Conservation (phyloP, 441 rosid species). For the Cnidoscolus chayamansa region DNA sequence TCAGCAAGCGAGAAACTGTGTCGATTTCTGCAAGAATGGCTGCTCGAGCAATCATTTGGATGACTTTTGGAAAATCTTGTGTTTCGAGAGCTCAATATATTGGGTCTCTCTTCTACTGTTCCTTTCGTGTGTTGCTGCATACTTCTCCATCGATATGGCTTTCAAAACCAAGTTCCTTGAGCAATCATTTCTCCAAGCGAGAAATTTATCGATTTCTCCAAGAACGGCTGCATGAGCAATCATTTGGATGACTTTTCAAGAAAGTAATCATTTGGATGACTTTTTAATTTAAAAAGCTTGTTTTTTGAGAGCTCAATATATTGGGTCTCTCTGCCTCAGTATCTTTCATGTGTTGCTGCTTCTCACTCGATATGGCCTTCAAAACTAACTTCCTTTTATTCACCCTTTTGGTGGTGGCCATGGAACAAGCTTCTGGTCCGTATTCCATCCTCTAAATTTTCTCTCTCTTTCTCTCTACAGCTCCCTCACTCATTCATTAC, state of each 20-base stretch:
- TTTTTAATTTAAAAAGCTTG: not conserved
- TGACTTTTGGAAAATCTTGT: no score
- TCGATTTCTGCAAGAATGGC: no score
- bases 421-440: constrained; percentile 37
- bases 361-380: constrained; percentile 20
- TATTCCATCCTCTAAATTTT: not conserved
- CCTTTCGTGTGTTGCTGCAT: no score
- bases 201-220: constrained; percentile 28
- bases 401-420: constrained; percentile 30
- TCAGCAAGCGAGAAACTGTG: not conserved
- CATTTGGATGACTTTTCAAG: not conserved
- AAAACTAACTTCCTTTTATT: constrained; percentile 20
- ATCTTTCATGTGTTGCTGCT: not conserved
- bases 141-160: no score
- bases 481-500: no score
- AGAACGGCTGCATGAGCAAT: constrained; percentile 32
- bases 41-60: no score
- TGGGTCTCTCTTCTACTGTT: no score
- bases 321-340: not conserved
- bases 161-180: no score
- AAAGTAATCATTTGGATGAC: constrained; percentile 39
- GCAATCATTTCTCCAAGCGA: no score
- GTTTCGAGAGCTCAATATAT: no score
- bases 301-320: constrained; percentile 28
- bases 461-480: not conserved